phyloP scores from a whole-genome alignment of 306 rosid species.

The Rubus idaeus region DNA sequence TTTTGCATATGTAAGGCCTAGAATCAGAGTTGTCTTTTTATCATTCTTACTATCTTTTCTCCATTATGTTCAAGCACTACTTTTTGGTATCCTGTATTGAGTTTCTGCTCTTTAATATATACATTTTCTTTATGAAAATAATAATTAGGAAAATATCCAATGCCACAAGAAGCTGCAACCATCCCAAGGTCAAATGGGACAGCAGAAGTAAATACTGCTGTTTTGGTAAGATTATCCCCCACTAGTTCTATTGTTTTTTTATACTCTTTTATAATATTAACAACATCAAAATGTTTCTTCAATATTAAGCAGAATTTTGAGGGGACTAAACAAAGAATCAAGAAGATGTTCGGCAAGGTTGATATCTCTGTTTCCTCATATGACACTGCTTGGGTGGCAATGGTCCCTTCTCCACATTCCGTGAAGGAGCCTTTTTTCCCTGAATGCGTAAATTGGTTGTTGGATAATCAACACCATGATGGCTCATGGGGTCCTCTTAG shows the following conservation, averaged over 20 bases:
- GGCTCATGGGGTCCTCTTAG: constrained; percentile 77
- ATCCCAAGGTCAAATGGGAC: constrained; percentile 14
- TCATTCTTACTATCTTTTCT: neutral
- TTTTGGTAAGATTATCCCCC: constrained; percentile 29
- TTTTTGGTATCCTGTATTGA: neutral
- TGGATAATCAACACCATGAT: constrained; percentile 66
- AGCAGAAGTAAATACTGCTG: constrained; percentile 19
- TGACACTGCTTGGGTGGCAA: constrained; percentile 96
- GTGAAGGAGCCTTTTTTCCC: constrained; percentile 61
- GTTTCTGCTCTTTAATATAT: neutral
- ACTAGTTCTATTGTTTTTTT: neutral
- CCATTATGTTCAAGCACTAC: too few species aligned
- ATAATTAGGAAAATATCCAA: neutral
- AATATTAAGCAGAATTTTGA: constrained; percentile 47
- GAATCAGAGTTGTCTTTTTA: neutral
- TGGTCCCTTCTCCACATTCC: constrained; percentile 67
- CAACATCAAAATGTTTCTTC: neutral
- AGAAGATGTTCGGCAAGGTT: constrained; percentile 60
- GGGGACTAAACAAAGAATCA: constrained; percentile 55
- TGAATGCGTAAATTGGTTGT: constrained; percentile 67
- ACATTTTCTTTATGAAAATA: neutral
- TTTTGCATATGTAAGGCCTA: neutral
- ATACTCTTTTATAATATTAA: neutral
- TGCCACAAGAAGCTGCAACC: constrained; percentile 25
- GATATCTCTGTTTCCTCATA: constrained; percentile 75